These are phyloP conservation scores for Niebla homalea DNA, from an alignment of 495 filamentous ascomycete genomes.

Conservation along the genomic window DNA sequence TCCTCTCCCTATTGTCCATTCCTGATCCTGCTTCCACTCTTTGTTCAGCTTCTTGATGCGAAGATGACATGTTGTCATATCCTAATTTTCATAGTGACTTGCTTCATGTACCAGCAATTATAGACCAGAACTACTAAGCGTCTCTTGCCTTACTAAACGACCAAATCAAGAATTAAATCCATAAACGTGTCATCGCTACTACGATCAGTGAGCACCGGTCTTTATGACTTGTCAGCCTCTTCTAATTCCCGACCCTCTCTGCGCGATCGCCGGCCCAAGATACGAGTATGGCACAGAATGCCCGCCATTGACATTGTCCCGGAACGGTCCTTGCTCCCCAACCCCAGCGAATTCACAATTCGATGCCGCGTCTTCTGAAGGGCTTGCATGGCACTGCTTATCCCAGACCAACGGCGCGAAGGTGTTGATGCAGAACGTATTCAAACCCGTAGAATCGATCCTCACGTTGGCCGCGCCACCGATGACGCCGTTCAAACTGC, in stretches of 20 bases:
- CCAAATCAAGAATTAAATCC: neutral
- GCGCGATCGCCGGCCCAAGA: slow-evolving; percentile 4
- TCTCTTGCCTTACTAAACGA: neutral
- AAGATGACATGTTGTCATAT: too few species aligned
- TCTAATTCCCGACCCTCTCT: neutral
- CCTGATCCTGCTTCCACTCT: too few species aligned
- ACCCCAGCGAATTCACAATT: slow-evolving; percentile 3
- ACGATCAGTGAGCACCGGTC: neutral
- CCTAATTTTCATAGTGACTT: too few species aligned
- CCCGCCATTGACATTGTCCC: neutral
- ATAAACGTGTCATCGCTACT: neutral
- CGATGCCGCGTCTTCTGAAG: neutral
- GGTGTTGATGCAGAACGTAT: slow-evolving; percentile 6
- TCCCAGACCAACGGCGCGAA: slow-evolving; percentile 4
- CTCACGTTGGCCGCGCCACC: slow-evolving; percentile 3
- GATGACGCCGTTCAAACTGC: neutral
- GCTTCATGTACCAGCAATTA: neutral
- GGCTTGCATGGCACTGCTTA: slow-evolving; percentile 1
- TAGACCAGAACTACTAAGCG: neutral
- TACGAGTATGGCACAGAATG: slow-evolving; percentile 4
- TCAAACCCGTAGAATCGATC: slow-evolving; percentile 3
- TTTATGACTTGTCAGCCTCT: neutral
- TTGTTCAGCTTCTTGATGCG: too few species aligned
- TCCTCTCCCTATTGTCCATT: too few species aligned
- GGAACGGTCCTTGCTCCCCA: neutral